Percentiles rank a stretch among this genome's conserved stretches.
Conservation (phyloP, 208 protist genomes). For the Acanthamoeba divionensis region DNA sequence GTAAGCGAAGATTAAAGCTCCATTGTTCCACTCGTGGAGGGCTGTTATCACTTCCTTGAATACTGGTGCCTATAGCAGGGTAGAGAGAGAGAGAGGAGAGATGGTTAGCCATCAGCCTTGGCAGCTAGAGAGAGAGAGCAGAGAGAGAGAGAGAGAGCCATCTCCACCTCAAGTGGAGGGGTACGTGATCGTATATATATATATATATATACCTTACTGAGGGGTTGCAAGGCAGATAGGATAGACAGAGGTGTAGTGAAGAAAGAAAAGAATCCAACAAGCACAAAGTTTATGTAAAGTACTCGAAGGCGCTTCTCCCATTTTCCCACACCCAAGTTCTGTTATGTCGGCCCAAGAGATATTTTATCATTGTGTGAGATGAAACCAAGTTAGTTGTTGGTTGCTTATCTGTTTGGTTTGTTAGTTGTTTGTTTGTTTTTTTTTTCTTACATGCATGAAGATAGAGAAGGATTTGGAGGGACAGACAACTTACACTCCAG, state of each 20-base stretch:
- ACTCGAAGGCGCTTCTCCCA: conserved; percentile 47
- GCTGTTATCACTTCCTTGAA: neutral
- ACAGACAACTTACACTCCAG: neutral
- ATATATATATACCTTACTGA: neutral
- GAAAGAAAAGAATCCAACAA: conserved; percentile 37
- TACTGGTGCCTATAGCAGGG: conserved; percentile 24
- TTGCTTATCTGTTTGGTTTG: no score
- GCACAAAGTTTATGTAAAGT: conserved; percentile 15
- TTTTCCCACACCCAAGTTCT: conserved; percentile 48
- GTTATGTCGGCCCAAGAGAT: no score
- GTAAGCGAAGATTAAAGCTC: conserved; percentile 37
- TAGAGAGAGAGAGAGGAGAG: neutral
- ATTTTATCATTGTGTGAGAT: no score
- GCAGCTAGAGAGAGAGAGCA: no score
- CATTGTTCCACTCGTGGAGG: conserved; percentile 23
- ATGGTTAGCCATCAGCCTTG: neutral
- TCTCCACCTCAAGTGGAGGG: no score
- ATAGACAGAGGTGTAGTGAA: conserved; percentile 49
- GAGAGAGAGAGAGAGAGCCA: no score
- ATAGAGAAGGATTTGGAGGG: neutral
- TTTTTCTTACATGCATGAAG: no score
- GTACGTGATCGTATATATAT: no score
- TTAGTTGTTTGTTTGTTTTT: no score
- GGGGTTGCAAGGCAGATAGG: neutral
- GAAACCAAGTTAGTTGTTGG: neutral